Evolutionary conservation across 768 basidiomycete genomes (phyloP).

Genomic region (Mycena floridula): DNA sequence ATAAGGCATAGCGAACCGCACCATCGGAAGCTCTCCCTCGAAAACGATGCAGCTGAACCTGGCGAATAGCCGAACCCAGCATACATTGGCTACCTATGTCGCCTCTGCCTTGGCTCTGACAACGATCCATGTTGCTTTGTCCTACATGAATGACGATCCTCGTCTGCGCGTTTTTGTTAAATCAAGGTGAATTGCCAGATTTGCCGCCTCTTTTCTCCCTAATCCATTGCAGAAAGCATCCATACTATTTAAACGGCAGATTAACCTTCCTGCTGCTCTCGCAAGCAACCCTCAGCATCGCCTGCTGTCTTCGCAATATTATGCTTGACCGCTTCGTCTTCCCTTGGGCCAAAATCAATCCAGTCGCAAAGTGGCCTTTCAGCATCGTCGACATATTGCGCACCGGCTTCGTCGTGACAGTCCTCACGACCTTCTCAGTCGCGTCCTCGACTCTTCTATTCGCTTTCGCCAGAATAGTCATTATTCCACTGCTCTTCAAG

Average conservation of each 20-base stretch:
- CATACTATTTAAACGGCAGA: slow-evolving; percentile 66
- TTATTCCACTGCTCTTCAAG: slow-evolving; percentile 48
- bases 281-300: slow-evolving; percentile 40
- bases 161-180: slow-evolving; percentile 55
- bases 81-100: slow-evolving; percentile 39
- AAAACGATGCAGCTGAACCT: slow-evolving; percentile 39
- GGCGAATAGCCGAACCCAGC: slow-evolving; percentile 38
- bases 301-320: slow-evolving; percentile 51
- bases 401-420: slow-evolving; percentile 30
- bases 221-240: slow-evolving; percentile 53
- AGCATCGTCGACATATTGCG: slow-evolving; percentile 16
- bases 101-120: slow-evolving; percentile 40
- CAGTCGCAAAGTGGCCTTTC: slow-evolving; percentile 4
- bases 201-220: neutral
- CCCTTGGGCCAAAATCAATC: slow-evolving; percentile 27
- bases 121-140: slow-evolving; percentile 34
- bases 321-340: slow-evolving; percentile 57
- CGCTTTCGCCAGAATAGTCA: slow-evolving; percentile 34
- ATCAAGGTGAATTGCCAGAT: slow-evolving; percentile 47
- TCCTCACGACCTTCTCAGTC: slow-evolving; percentile 34
- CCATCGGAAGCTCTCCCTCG: slow-evolving; percentile 46
- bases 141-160: slow-evolving; percentile 31
- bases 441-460: slow-evolving; percentile 38
- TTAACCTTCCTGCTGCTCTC: slow-evolving; percentile 53
- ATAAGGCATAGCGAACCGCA: slow-evolving; percentile 34